phyloP scores from a whole-genome alignment of 352 stramenopile genomes.

The Detonula confervacea region DNA sequence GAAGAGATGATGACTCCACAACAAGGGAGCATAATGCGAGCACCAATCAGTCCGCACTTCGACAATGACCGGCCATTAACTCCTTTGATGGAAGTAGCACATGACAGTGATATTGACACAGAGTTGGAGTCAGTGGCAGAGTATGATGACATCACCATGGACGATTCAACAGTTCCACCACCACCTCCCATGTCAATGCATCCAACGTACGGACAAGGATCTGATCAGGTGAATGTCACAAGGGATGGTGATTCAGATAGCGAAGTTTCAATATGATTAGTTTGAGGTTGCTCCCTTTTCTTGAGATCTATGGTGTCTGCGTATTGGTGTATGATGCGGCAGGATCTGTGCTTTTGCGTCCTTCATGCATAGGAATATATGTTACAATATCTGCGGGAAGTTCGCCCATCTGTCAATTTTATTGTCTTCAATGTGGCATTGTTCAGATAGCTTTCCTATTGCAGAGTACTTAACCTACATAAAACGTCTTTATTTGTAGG shows the following conservation, averaged over 20 bases:
- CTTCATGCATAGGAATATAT: slow-evolving; percentile 10
- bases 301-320: too few relatives aligned
- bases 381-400: not conserved
- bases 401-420: slow-evolving; percentile 13
- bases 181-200: slow-evolving; percentile 22
- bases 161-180: slow-evolving; percentile 29
- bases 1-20: not conserved
- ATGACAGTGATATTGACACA: slow-evolving; percentile 54
- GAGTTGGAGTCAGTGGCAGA: slow-evolving; percentile 43
- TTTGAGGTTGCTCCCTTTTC: not conserved
- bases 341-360: too few relatives aligned
- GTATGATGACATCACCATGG: slow-evolving; percentile 20
- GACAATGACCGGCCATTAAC: slow-evolving; percentile 17
- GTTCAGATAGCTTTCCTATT: too few relatives aligned
- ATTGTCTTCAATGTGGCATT: slow-evolving; percentile 8
- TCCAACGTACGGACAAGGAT: not conserved
- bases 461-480: too few relatives aligned
- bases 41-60: not conserved
- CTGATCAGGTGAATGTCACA: not conserved
- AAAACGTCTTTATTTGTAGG: too few relatives aligned
- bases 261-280: slow-evolving; percentile 47
- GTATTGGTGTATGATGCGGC: too few relatives aligned
- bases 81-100: slow-evolving; percentile 37
- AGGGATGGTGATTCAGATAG: slow-evolving; percentile 30
- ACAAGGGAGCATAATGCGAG: slow-evolving; percentile 28